Base-by-base conservation (phyloP, 495 filamentous ascomycete genomes). In the Aspergillus asperescens region DNA sequence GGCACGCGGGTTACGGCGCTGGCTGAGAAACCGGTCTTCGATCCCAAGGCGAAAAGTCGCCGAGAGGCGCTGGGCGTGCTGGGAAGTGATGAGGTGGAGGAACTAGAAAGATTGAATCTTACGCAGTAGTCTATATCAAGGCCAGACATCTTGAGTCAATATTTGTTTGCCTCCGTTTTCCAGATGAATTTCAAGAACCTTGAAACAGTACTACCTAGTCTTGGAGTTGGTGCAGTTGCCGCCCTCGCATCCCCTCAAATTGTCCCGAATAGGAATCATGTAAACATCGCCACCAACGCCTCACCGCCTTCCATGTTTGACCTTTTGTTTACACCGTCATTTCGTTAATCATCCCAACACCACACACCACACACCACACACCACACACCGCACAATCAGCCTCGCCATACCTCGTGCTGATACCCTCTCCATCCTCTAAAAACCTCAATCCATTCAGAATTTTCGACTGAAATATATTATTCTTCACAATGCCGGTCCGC, bases 11-110 rank as follows among this genome's bases (percentile, higher is more conserved):
- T 87, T 13, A 86, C 84, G 0, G 70, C 80, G 7, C 64, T 87
- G n/a, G 84, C 81, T 13, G 85, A 87, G 71, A 80, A 77, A 63
- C 83, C 83, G 0, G 79, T 75, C 40, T 87, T 81, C 55, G 77
- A 86, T 55, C 73, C 78, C 0, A 68, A 68, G 48, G 85, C 81
- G 12, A 78, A 72, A 12, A 81, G 78, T 22, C 64, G 84, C 29
- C 69, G 81, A 48, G 78, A 88, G 63, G 78, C 70, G 1, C 61
- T 89, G 53, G 83, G 84, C 1, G 40, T 67, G 18, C 31, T 73
- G 47, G 66, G 66, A 2, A 53, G 55, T 0, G 59, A 64, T 20
- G 66, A 70, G 39, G 56, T 66, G 31, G 48, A 63, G 41, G 61
- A 67, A 34, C 34, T 62, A 35, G 40, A 46, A 15, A 29, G 27